These are phyloP conservation scores for Fagopyrum homotropicum DNA, from an alignment of 148 eudicot genomes.

Conservation along the genomic window DNA sequence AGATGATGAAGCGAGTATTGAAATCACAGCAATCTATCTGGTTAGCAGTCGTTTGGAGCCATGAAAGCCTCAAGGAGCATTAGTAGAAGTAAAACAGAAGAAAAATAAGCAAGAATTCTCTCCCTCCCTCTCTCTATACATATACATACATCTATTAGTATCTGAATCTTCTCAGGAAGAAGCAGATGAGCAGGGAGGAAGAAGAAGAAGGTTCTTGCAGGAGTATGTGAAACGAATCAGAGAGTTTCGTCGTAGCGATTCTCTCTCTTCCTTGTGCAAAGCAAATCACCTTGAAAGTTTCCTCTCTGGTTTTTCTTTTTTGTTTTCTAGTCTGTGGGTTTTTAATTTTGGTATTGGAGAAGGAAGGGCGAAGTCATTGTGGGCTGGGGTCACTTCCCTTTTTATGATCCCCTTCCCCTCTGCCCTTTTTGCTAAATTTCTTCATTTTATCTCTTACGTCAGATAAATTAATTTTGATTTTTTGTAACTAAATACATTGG, in stretches of 20 bases:
- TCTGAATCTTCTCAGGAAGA: not conserved
- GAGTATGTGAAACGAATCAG: not conserved
- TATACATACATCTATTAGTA: not conserved
- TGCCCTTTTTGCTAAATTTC: conserved; percentile 8
- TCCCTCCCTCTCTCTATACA: not conserved
- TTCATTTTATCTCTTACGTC: conserved; percentile 2
- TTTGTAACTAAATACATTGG: too few species aligned
- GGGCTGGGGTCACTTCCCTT: conserved; percentile 13
- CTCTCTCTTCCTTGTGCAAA: conserved; percentile 6
- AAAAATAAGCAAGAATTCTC: not conserved
- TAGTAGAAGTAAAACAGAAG: not conserved
- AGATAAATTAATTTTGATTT: not conserved
- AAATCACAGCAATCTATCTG: not conserved
- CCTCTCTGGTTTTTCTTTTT: not conserved
- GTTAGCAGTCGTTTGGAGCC: not conserved
- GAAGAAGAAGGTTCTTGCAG: not conserved
- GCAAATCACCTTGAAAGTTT: conserved; percentile 2
- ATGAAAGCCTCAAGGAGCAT: not conserved
- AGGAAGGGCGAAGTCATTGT: not conserved
- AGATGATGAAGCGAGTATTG: not conserved
- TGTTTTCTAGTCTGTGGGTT: not conserved
- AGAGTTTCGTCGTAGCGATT: not conserved
- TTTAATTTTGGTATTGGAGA: not conserved
- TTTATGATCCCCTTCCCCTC: conserved; percentile 2
- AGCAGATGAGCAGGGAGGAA: not conserved